Conservation (phyloP, 2,329 filamentous ascomycete genomes). For the Fusarium sp. region DNA sequence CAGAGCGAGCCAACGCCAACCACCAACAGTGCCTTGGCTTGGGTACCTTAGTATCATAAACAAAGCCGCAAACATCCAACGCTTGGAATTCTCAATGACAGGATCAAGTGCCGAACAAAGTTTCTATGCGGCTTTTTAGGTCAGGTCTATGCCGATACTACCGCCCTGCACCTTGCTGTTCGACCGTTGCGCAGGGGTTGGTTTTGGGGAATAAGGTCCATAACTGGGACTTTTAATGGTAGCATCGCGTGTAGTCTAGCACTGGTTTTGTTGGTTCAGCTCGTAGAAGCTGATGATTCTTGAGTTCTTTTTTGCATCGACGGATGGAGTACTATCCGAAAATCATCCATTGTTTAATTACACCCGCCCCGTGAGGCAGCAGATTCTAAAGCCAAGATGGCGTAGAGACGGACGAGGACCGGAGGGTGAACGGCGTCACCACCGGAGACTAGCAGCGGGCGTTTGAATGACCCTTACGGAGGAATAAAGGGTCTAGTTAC, state of each 20-base stretch:
- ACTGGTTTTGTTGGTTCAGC: neutral
- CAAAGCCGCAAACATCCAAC: neutral
- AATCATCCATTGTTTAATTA: conserved; percentile 1
- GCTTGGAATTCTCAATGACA: conserved; percentile 13
- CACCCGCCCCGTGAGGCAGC: conserved; percentile 2
- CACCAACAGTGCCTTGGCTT: neutral
- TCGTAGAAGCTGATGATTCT: conserved; percentile 4
- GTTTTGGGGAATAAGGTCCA: conserved; percentile 16
- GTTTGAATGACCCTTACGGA: conserved; percentile 22
- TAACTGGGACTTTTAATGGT: conserved; percentile 7
- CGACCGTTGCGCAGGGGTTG: conserved; percentile 30
- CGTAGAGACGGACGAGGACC: conserved; percentile 24
- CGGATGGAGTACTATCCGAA: conserved; percentile 7
- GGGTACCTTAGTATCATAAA: neutral
- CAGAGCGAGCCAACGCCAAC: neutral
- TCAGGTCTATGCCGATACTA: conserved; percentile 32
- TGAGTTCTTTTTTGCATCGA: conserved; percentile 5
- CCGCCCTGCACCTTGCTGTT: conserved; percentile 25
- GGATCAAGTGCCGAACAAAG: conserved; percentile 36
- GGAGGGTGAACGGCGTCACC: conserved; percentile 21
- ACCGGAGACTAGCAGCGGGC: conserved; percentile 15
- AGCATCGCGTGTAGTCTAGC: conserved; percentile 20
- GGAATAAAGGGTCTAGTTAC: conserved; percentile 1
- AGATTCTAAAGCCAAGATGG: conserved; percentile 13
- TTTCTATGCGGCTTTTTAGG: conserved; percentile 32